A percentile compares a stretch with the other conserved stretches of the same genome.
These are phyloP conservation scores for Backusella luteola DNA, from an alignment of 192 early-diverging fungal species.

Conservation along the genomic window DNA sequence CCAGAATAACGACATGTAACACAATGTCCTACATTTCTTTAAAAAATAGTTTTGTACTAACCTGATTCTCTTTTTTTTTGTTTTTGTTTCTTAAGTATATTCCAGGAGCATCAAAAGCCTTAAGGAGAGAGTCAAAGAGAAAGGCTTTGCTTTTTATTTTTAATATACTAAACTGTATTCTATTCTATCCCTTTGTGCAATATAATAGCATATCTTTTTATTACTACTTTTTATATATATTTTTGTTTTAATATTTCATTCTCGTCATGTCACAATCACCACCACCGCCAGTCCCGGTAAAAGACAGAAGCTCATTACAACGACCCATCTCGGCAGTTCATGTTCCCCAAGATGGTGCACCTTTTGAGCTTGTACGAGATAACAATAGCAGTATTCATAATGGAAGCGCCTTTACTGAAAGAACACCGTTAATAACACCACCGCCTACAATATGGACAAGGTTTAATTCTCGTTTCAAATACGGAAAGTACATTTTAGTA, in stretches of 20 bases:
- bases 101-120: neutral
- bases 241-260: neutral
- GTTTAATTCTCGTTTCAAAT: conserved; percentile 16
- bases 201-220: neutral
- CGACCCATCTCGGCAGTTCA: neutral
- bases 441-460: conserved; percentile 25
- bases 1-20: neutral
- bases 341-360: neutral
- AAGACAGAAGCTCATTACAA: neutral
- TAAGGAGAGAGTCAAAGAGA: neutral
- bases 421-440: conserved; percentile 9
- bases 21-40: neutral
- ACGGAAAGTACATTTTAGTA: conserved; percentile 9
- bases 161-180: neutral
- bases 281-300: neutral
- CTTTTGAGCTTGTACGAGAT: neutral
- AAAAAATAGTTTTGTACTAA: neutral
- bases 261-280: neutral
- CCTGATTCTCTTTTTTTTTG: neutral
- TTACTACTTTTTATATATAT: neutral
- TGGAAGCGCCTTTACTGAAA: neutral
- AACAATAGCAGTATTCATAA: neutral
- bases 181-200: neutral
- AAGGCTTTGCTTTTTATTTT: neutral
- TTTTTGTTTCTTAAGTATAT: neutral